Conservation (phyloP, 2,329 filamentous ascomycete genomes). For the Aspergillus cejpii region DNA sequence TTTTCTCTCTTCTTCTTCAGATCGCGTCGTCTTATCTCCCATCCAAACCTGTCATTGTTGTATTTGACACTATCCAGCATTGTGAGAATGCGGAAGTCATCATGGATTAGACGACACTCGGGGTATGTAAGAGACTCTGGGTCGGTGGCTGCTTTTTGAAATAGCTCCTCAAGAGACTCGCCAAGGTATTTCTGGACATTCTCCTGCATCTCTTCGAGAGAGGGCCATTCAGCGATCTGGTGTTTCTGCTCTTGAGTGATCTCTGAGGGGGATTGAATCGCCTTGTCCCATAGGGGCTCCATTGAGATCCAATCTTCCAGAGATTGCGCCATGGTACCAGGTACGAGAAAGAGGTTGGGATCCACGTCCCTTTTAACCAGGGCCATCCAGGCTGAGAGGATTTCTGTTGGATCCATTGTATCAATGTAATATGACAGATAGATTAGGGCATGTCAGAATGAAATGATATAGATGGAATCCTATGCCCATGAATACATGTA, state of each 20-base stretch:
- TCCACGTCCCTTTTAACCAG: no score
- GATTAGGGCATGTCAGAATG: no score
- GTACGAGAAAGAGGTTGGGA: no score
- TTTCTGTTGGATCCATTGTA: no score
- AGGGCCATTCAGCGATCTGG: conserved; percentile 10
- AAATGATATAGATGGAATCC: no score
- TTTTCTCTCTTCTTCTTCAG: not conserved
- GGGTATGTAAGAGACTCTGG: conserved; percentile 5
- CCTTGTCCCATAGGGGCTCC: conserved; percentile 12
- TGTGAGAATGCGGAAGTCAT: conserved; percentile 5
- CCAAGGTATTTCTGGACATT: conserved; percentile 3
- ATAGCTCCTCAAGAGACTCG: conserved; percentile 3
- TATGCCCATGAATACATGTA: no score
- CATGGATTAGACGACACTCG: conserved; percentile 2
- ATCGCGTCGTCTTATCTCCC: not conserved
- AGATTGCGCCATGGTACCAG: no score
- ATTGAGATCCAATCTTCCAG: not conserved
- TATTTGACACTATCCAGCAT: not conserved
- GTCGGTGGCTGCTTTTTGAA: conserved; percentile 6
- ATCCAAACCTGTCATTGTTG: not conserved
- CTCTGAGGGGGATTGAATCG: conserved; percentile 6
- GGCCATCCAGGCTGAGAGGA: no score
- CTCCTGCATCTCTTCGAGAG: conserved; percentile 8
- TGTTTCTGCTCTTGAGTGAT: conserved; percentile 11
- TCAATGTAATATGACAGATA: no score